Evolutionary conservation across 192 early-diverging fungal genomes (phyloP).

Genomic region (Podila minutissima): DNA sequence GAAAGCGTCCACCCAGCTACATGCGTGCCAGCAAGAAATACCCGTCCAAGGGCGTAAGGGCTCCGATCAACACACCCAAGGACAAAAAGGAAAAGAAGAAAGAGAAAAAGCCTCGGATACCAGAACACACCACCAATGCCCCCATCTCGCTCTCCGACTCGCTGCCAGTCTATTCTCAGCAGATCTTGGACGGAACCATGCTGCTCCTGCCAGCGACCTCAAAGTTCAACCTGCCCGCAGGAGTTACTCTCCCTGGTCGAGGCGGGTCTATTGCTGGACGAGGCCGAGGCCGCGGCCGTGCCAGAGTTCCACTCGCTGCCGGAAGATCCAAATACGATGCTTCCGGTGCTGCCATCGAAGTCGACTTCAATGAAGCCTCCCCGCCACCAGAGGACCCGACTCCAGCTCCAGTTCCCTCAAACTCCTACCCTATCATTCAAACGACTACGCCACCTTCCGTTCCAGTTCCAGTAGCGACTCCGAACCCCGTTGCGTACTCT

Average conservation of each 20-base stretch:
- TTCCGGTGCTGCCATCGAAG: constrained; percentile 11
- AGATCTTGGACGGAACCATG: constrained; percentile 27
- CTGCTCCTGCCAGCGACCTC: constrained; percentile 8
- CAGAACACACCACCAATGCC: background rate
- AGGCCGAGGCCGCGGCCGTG: constrained; percentile 23
- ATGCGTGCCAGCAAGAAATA: constrained; percentile 8
- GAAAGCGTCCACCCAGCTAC: constrained; percentile 6
- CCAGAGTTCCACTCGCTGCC: constrained; percentile 20
- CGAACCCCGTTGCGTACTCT: too few species aligned
- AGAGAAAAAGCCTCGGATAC: background rate
- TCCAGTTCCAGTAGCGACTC: background rate
- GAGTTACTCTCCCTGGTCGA: background rate
- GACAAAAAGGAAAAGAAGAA: background rate
- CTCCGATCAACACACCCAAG: background rate
- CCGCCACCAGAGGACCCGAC: background rate
- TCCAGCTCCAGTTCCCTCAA: too few species aligned
- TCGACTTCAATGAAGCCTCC: constrained; percentile 29
- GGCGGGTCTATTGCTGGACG: background rate
- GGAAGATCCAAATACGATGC: constrained; percentile 32
- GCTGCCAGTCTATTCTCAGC: constrained; percentile 35
- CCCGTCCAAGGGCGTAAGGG: constrained; percentile 7
- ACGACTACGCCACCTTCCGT: background rate
- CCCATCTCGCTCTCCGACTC: constrained; percentile 46
- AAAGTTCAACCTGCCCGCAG: background rate
- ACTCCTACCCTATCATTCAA: background rate